Evolutionary conservation across 441 rosid species (phyloP).

Genomic region (Brassica hybrid): DNA sequence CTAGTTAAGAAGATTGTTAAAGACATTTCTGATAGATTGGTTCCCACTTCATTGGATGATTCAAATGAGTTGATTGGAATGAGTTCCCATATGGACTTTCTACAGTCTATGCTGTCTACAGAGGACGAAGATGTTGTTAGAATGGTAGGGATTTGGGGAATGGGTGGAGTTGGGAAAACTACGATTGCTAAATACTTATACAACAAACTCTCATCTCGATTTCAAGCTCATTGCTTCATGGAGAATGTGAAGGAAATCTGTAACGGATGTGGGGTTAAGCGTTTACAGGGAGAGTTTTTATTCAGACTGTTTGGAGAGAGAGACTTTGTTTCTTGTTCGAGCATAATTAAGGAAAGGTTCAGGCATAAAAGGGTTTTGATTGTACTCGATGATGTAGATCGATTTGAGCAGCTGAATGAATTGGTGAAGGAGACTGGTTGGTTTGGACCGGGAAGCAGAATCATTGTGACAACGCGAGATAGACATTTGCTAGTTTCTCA

Average conservation of each 20-base stretch:
- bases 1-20: constrained; percentile 43
- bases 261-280: constrained; percentile 23
- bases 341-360: constrained; percentile 30
- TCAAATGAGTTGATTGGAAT: constrained; percentile 38
- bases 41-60: constrained; percentile 15
- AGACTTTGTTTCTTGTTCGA: constrained; percentile 6
- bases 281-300: constrained; percentile 32
- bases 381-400: constrained; percentile 47
- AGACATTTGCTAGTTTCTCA: constrained; percentile 38
- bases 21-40: constrained; percentile 32
- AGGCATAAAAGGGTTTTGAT: constrained; percentile 30
- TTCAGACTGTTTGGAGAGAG: constrained; percentile 35
- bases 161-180: constrained; percentile 55
- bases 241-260: constrained; percentile 37
- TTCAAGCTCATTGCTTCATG: constrained; percentile 43
- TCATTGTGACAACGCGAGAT: constrained; percentile 51
- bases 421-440: constrained; percentile 38
- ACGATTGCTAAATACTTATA: constrained; percentile 39
- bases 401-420: constrained; percentile 31
- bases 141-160: constrained; percentile 52
- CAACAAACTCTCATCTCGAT: constrained; percentile 24
- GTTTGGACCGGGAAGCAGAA: constrained; percentile 53
- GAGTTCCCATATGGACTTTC: constrained; percentile 31
- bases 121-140: constrained; percentile 15
- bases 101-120: constrained; percentile 32